These are phyloP conservation scores for Diplogelasinospora grovesii DNA, from an alignment of 495 filamentous ascomycete genomes.

Conservation along the genomic window DNA sequence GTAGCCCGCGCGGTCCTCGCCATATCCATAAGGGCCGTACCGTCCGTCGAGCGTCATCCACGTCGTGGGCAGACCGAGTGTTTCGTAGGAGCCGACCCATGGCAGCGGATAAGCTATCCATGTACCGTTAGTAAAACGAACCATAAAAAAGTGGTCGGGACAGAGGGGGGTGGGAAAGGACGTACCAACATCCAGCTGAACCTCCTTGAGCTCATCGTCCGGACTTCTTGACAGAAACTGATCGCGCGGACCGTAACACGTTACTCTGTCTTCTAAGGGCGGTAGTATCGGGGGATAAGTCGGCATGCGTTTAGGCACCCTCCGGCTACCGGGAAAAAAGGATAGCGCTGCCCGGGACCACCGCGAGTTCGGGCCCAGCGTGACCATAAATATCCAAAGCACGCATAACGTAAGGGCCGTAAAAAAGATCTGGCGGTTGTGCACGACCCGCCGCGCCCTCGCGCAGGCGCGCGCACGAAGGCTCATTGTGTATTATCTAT, in stretches of 20 bases:
- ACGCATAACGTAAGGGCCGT: constrained; percentile 9
- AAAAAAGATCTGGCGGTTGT: constrained; percentile 17
- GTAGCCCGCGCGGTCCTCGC: constrained; percentile 20
- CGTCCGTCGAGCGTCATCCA: constrained; percentile 21
- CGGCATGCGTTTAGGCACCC: constrained; percentile 18
- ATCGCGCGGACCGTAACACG: constrained; percentile 24
- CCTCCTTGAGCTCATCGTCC: constrained; percentile 22
- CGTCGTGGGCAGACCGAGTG: constrained; percentile 21
- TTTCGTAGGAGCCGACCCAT: constrained; percentile 26
- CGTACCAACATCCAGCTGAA: constrained; percentile 20
- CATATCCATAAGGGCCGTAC: constrained; percentile 27
- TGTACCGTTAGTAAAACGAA: constrained; percentile 10
- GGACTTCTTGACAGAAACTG: constrained; percentile 21
- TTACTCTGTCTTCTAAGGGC: constrained; percentile 15
- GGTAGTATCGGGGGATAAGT: constrained; percentile 16
- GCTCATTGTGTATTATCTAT: too few relatives aligned
- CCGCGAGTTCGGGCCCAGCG: constrained; percentile 3
- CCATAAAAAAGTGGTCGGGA: not conserved
- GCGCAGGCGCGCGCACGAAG: constrained; percentile 9
- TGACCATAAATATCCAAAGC: constrained; percentile 18
- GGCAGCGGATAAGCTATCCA: constrained; percentile 22
- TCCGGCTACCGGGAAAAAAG: constrained; percentile 10
- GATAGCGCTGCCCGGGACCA: constrained; percentile 3
- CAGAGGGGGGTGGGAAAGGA: not conserved
- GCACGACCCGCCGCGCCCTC: constrained; percentile 14